Conservation (phyloP, 805 yeast genomes). For the Blastobotrys robertii region DNA sequence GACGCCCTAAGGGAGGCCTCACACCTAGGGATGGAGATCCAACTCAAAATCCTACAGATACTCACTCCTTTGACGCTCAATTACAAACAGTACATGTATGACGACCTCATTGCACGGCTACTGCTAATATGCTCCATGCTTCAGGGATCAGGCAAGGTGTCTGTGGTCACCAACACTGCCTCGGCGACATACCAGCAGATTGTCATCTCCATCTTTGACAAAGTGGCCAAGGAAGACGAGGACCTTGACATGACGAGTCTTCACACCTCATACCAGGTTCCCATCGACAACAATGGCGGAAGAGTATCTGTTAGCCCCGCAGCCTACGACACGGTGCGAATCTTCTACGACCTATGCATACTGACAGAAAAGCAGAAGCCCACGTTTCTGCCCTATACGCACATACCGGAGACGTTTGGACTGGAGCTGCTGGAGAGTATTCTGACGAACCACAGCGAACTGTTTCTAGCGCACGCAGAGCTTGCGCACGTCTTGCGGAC, state of each 20-base stretch:
- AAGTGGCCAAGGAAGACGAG: conserved; percentile 37
- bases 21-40: conserved; percentile 69
- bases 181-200: conserved; percentile 88
- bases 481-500: conserved; percentile 56
- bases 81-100: conserved; percentile 48
- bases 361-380: conserved; percentile 53
- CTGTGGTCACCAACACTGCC: conserved; percentile 81
- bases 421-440: conserved; percentile 79
- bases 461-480: conserved; percentile 53
- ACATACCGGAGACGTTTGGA: conserved; percentile 54
- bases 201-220: conserved; percentile 67
- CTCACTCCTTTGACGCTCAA: conserved; percentile 65
- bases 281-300: conserved; percentile 31
- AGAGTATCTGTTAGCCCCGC: conserved; percentile 38
- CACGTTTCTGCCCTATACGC: conserved; percentile 38
- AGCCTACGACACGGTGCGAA: conserved; percentile 59
- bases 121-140: conserved; percentile 63
- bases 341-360: conserved; percentile 65
- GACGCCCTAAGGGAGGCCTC: conserved; percentile 66
- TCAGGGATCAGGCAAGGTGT: conserved; percentile 56
- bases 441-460: conserved; percentile 47
- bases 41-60: conserved; percentile 74
- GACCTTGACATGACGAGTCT: conserved; percentile 30
- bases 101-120: conserved; percentile 45
- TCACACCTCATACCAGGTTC: no score